Evolutionary conservation across 2,329 filamentous ascomycete genomes (phyloP).

Genomic region (Pseudogymnoascus sp.): DNA sequence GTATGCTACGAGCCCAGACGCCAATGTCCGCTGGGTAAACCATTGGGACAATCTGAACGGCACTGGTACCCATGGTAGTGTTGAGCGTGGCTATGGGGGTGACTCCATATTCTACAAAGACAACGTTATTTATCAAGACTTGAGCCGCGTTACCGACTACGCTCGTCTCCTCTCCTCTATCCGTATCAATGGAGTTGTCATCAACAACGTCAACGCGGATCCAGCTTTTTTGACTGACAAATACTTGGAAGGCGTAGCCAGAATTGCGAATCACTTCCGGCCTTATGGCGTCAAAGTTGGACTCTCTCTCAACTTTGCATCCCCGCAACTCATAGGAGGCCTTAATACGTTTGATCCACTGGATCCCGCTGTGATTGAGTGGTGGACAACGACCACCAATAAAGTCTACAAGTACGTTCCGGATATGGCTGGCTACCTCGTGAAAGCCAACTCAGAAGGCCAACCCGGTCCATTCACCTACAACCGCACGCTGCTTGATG

Average conservation of each 20-base stretch:
- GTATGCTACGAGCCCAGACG: constrained; percentile 48
- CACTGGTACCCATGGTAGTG: constrained; percentile 37
- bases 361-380: constrained; percentile 50
- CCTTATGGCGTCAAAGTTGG: constrained; percentile 61
- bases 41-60: constrained; percentile 64
- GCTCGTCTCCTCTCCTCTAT: constrained; percentile 61
- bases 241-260: constrained; percentile 54
- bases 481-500: constrained; percentile 60
- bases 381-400: constrained; percentile 55
- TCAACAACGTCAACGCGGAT: constrained; percentile 70
- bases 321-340: constrained; percentile 49
- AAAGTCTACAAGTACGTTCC: constrained; percentile 54
- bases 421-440: constrained; percentile 60
- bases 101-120: constrained; percentile 61
- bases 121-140: constrained; percentile 48
- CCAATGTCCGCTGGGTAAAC: constrained; percentile 60
- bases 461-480: constrained; percentile 64
- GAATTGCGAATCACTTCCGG: constrained; percentile 58
- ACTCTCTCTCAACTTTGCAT: constrained; percentile 61
- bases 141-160: constrained; percentile 54
- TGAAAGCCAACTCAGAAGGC: constrained; percentile 67
- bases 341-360: constrained; percentile 60
- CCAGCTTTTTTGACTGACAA: constrained; percentile 44
- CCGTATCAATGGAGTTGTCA: constrained; percentile 56
- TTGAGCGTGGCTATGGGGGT: constrained; percentile 63